Base-by-base conservation (phyloP, 2,329 filamentous ascomycete genomes). In the Drechslera avenae region DNA sequence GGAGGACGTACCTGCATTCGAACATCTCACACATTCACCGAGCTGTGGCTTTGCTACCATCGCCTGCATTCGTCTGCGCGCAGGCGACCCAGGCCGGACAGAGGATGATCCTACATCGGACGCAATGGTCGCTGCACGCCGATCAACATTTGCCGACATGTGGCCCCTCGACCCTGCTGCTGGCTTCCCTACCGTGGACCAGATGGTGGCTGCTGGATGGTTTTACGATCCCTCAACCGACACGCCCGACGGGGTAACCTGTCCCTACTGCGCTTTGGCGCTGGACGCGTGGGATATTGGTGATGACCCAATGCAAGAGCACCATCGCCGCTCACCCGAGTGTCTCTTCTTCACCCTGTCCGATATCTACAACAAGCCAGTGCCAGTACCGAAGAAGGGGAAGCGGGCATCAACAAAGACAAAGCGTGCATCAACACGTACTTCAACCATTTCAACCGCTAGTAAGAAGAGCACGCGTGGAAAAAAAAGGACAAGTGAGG, bases 261-360 rank as follows among this genome's bases (percentile, higher is more conserved):
- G 94, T 71, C 83, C 89, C 21, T 97, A 97, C 75, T 99, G 94
- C 76, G 85, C 89, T 50, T 77, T 97, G 13, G 91, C 88, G 9
- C 82, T 99, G 9, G 93, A 97, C 72, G 91, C 91, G 5, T 99
- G 95, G 94, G 94, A 97, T 69, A 87, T 88, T 1, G 86, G 87
- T 52, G 94, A 99, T 72, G 90, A 96, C 69, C 94, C 94, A 54
- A 83, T 88, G 86, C 86, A 95, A 54, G 94, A 99, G 70, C 94
- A 99, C 69, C 85, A 86, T 63, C 86, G 84, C 46, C 86, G 94
- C 61, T 88, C 87, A 1, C 84, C 90, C 0, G 81, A 87, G 18
- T 99, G 94, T 69, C 81, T 85, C 12, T 97, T 96, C 76, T 97
- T 97, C 68, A 75, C 79, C 1, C 82, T 96, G 21, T 80, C 23